Base-by-base conservation (phyloP, 345 rosid species). In the Punica granatum region DNA sequence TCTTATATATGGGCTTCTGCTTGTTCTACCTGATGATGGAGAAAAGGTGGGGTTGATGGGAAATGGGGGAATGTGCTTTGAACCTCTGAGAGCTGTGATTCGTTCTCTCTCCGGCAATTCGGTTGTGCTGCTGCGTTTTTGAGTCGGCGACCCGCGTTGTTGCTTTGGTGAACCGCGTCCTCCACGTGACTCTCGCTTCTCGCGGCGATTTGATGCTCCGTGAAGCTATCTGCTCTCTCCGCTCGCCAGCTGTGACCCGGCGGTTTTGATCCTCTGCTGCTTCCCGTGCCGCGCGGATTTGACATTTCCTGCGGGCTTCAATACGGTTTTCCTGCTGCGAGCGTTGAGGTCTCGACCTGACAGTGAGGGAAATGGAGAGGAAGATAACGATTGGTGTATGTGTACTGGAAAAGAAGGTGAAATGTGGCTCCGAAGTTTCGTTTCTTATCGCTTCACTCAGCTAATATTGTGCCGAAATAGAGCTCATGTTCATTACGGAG, bases 321-420 rank as follows among this genome's bases (percentile, higher is more conserved):
- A 30, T n/a, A 26, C 61, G 33, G 32, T 15, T 28, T 14, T n/a
- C n/a, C 21, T 1, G 25, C 28, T 21, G 56, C 9, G 14, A 23
- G 30, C 6, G 25, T 11, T 8, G 58, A 6, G 13, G 58, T n/a
- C 23, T 10, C 23, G 60, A 16, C 11, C 60, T 54, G 16, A 10
- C 48, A 18, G 48, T 28, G 77, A 56, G 34, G 34, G 66, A 69
- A 53, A 77, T 73, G 76, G 80, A 56, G 59, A 51, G 70, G 75
- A 84, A 81, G 85, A 84, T 84, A 67, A 77, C 43, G 28, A 62
- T 84, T 35, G 88, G 88, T 26, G 85, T 84, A 30, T 84, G 88
- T 62, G 88, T 81, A 37, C 77, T 84, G 88, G 81, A 84, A 78
- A 84, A 84, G 79, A 85, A 85, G 87, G 85, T 83, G 86, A 85